Evolutionary conservation across 75 land plant genomes (phyloP).

Genomic region (Sequoiadendron giganteum): DNA sequence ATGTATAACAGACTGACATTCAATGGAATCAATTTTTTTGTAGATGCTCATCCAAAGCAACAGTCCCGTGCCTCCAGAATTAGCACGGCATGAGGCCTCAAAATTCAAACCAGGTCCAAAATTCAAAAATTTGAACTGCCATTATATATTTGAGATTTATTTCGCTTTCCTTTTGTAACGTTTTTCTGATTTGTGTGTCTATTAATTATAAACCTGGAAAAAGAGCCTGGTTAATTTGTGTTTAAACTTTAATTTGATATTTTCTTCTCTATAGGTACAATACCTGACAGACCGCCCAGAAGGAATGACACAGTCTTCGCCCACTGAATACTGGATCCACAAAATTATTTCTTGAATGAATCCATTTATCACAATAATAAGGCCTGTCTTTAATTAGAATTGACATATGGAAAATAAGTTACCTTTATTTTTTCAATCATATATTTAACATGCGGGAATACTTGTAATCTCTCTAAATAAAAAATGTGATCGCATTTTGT

Average conservation of each 20-base stretch:
- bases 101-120: constrained; percentile 91
- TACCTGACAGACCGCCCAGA: constrained; percentile 14
- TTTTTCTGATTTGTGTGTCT: not conserved
- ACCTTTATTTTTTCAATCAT: not conserved
- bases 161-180: not conserved
- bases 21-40: not conserved
- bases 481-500: too few species aligned
- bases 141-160: not conserved
- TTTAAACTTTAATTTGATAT: not conserved
- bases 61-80: constrained; percentile 92
- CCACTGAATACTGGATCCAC: not conserved
- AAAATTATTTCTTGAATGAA: not conserved
- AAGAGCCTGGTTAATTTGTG: not conserved
- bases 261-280: constrained; percentile 1
- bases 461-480: too few species aligned
- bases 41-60: constrained; percentile 94
- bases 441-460: too few species aligned
- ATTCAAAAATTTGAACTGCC: not conserved
- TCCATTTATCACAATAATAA: not conserved
- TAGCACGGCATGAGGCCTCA: constrained; percentile 91
- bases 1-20: not conserved
- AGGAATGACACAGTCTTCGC: constrained; percentile 13
- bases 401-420: not conserved
- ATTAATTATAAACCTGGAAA: not conserved
- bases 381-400: not conserved